Base-by-base conservation (phyloP, 2,329 filamentous ascomycete genomes). In the Colletotrichum paranaense region DNA sequence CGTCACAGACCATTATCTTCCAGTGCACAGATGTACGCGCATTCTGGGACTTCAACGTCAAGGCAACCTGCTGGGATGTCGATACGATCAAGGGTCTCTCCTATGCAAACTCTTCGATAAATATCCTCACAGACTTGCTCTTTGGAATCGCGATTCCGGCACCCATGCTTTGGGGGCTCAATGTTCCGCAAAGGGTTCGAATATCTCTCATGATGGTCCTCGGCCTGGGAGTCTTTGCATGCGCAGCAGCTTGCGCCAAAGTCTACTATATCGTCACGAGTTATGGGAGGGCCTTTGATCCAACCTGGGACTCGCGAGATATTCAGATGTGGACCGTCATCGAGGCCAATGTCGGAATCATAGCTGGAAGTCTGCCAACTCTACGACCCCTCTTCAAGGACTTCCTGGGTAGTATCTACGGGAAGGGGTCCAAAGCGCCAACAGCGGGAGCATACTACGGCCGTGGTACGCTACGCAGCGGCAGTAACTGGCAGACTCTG, bases 271-370 rank as follows among this genome's bases (percentile, higher is more conserved):
- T 86, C 4, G 75, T 80, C 16, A 67, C 42, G 5, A 81, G 80
- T 64, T 84, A 86, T 62, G 84, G 83, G 12, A 81, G 80, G 22
- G 75, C 77, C 0, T 81, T 81, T 9, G 84, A 87, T 65, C 83
- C 83, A 73, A 78, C 87, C 0, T 86, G 85, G 85, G 84, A 86
- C 71, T 84, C 79, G 2, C 81, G 84, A 32, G 82, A 86, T 76
- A 81, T 89, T 1, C 87, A 85, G 12, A 84, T 87, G 68, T 87
- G 86, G 86, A 83, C 82, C 4, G 81, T 84, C 1, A 75, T 80
- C 66, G 83, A 83, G 71, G 79, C 77, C 72, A 84, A 84, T 68
- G 76, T 81, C 1, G 83, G 82, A 26, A 81, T 85, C 57, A 77
- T 84, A 5, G 82, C 82, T 5, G 82, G 79, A 0, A 82, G 78